Evolutionary conservation across 371 early-diverging fungal species (phyloP).

Genomic region (Zychaea mexicana): DNA sequence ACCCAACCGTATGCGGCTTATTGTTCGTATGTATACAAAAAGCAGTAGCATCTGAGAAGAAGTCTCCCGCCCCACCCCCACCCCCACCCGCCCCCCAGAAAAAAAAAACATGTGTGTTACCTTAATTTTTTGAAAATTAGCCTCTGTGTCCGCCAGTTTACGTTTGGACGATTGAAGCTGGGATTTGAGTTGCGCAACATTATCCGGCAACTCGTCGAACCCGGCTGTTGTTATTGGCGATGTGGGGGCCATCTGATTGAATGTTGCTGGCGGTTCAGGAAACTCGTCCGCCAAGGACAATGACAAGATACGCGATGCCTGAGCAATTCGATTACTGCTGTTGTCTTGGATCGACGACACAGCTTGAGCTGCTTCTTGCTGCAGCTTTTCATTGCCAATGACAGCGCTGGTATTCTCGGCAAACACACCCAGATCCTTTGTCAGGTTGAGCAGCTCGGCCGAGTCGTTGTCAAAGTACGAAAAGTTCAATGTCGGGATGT

Average conservation of each 20-base stretch:
- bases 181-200: constrained; percentile 4
- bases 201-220: constrained; percentile 1
- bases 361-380: constrained; percentile 6
- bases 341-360: not conserved
- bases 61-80: no score
- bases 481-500: constrained; percentile 34
- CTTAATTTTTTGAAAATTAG: constrained; percentile 18
- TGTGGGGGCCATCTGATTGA: not conserved
- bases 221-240: not conserved
- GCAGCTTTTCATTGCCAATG: constrained; percentile 12
- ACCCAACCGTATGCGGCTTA: no score
- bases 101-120: no score
- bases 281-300: constrained; percentile 4
- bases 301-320: constrained; percentile 8
- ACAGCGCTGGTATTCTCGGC: constrained; percentile 15
- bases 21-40: not conserved
- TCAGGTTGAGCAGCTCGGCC: constrained; percentile 39
- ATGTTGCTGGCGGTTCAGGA: not conserved
- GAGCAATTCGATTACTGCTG: not conserved
- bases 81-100: no score
- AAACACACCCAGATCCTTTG: constrained; percentile 36
- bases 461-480: constrained; percentile 53
- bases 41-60: not conserved
- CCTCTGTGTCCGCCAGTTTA: constrained; percentile 12
- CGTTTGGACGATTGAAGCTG: constrained; percentile 9